Conservation (phyloP, 345 rosid species). For the Arabidopsis arenosa region DNA sequence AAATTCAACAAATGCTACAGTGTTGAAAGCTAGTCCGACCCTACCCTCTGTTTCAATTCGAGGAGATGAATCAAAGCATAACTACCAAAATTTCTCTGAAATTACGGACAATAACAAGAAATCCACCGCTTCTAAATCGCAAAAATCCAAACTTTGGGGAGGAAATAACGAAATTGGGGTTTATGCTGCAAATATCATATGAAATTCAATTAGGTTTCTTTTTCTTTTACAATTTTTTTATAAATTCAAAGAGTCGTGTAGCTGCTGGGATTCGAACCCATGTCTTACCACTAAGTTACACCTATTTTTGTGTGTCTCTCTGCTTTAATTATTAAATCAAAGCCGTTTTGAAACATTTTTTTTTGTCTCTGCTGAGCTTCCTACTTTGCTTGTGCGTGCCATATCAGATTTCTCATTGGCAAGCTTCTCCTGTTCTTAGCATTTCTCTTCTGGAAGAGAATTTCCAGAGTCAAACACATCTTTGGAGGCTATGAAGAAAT, state of each 20-base stretch:
- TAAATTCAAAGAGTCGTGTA: too few species aligned
- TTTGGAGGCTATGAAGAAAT: not conserved
- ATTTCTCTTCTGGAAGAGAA: not conserved
- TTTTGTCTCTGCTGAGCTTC: too few species aligned
- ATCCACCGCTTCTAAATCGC: not conserved
- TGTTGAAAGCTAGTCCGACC: constrained; percentile 1
- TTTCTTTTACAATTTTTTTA: too few species aligned
- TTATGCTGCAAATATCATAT: too few species aligned
- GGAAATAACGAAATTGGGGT: too few species aligned
- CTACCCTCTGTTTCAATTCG: not conserved
- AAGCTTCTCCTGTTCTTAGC: not conserved
- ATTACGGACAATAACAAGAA: not conserved
- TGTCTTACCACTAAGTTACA: too few species aligned
- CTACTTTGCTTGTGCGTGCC: not conserved
- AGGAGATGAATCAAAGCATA: not conserved
- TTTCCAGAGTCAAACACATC: not conserved
- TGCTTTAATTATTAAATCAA: too few species aligned
- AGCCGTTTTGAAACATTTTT: too few species aligned
- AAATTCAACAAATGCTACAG: not conserved
- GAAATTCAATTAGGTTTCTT: too few species aligned
- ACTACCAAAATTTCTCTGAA: not conserved
- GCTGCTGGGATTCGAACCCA: too few species aligned
- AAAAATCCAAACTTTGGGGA: not conserved
- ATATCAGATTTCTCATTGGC: not conserved
- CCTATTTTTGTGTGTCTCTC: too few species aligned